Base-by-base conservation (phyloP, 257 asterid species). In the Salvia splendens region DNA sequence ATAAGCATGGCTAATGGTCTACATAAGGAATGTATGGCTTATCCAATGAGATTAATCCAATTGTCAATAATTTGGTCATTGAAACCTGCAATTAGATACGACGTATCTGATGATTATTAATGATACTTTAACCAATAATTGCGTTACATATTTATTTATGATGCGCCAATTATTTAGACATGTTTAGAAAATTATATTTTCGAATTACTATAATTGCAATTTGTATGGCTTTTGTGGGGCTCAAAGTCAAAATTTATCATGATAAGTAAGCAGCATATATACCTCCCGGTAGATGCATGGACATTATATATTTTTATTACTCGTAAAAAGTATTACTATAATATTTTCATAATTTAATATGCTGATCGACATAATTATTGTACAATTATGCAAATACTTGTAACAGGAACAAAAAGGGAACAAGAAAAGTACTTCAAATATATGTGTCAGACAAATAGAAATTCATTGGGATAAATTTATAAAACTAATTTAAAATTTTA, bases 21-120 rank as follows among this genome's bases (percentile, higher is more conserved):
- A 33, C 2, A 11, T 12, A 32, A 0, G 6, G 64, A 16, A 68
- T 53, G 3, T 32, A 32, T 57, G 38, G 73, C 41, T 46, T 46
- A 48, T 56, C 65, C 20, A 51, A 52, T 38, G 16, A 46, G 63
- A 66, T 49, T 53, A 20, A 64, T 72, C 67, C 8, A 6, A 64
- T 56, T 57, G 75, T 72, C 81, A 68, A 72, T 57, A 35, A 66
- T 42, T 67, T 54, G 71, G 70, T 76, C 15, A 71, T 70, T 50
- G 62, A 42, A 40, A 36, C 17, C 51, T 30, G 35, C 58, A 60
- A 56, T 62, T 69, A 57, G 76, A 71, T 65, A 53, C 71, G 6
- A 50, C 20, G 48, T 48, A 36, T 57, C 46, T 40, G 48, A n/a
- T 64, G 17, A 55, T 60, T 59, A 67, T 67, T 46, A 62, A 10